Conservation (phyloP, 805 yeast species). For the Debaryomyces tyrocola region DNA sequence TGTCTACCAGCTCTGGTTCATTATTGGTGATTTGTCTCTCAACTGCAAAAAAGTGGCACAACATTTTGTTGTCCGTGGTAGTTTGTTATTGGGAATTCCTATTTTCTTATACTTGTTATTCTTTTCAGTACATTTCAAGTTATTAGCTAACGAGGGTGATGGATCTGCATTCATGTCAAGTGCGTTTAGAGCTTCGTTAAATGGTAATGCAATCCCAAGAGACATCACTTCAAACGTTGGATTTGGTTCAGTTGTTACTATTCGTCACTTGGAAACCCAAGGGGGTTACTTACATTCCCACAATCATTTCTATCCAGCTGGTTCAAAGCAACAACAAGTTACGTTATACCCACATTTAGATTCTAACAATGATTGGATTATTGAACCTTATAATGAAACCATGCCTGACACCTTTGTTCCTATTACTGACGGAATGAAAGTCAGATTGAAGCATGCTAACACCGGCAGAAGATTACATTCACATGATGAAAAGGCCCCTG, state of each 20-base stretch:
- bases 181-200: constrained; percentile 65
- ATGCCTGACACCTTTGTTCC: constrained; percentile 62
- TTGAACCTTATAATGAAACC: constrained; percentile 66
- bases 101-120: constrained; percentile 51
- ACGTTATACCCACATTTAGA: constrained; percentile 81
- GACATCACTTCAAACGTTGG: constrained; percentile 68
- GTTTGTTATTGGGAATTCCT: constrained; percentile 59
- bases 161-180: constrained; percentile 72
- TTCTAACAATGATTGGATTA: constrained; percentile 67
- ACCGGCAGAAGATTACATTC: constrained; percentile 74
- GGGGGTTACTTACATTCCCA: constrained; percentile 90
- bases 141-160: constrained; percentile 62
- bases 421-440: constrained; percentile 65
- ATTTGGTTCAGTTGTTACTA: constrained; percentile 62
- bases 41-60: constrained; percentile 41
- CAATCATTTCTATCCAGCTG: constrained; percentile 65
- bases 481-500: constrained; percentile 81
- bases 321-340: constrained; percentile 82
- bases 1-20: constrained; percentile 64
- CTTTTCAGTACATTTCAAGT: constrained; percentile 63
- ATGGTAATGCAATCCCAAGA: constrained; percentile 59
- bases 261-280: constrained; percentile 67
- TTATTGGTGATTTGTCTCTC: constrained; percentile 67
- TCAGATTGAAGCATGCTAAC: constrained; percentile 60
- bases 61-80: constrained; percentile 53